Evolutionary conservation across 306 rosid genomes (phyloP).

Genomic region (Hylodesmum podocarpum): DNA sequence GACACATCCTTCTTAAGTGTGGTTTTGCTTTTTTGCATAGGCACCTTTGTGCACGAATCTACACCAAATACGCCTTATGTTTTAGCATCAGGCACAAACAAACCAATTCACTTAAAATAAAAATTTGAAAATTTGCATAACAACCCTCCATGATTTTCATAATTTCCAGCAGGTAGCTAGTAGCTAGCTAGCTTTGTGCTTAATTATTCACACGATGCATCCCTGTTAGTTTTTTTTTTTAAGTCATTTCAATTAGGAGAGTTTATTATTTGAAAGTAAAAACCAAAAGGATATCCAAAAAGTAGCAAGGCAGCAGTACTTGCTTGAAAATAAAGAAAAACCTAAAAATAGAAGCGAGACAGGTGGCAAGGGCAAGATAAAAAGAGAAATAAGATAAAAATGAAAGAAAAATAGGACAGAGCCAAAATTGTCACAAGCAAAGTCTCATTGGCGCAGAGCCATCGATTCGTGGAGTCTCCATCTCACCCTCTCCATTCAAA

Average conservation of each 20-base stretch:
- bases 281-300: background rate
- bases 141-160: too few species aligned
- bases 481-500: constrained; percentile 45
- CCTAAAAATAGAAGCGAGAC: constrained; percentile 31
- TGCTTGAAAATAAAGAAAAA: constrained; percentile 34
- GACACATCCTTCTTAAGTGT: too few species aligned
- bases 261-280: background rate
- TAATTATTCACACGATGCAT: background rate
- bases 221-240: background rate
- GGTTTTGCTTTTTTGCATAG: too few species aligned
- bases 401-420: background rate
- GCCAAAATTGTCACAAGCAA: constrained; percentile 33
- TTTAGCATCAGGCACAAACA: too few species aligned
- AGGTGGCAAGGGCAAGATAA: background rate
- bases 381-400: background rate
- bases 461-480: constrained; percentile 75
- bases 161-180: too few species aligned
- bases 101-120: too few species aligned
- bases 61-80: too few species aligned
- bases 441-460: constrained; percentile 55
- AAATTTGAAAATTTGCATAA: too few species aligned
- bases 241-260: background rate
- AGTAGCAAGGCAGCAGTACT: background rate
- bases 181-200: background rate
- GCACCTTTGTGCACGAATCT: too few species aligned